Conservation (phyloP, 2,329 filamentous ascomycete species). For the Fusarium coicis region DNA sequence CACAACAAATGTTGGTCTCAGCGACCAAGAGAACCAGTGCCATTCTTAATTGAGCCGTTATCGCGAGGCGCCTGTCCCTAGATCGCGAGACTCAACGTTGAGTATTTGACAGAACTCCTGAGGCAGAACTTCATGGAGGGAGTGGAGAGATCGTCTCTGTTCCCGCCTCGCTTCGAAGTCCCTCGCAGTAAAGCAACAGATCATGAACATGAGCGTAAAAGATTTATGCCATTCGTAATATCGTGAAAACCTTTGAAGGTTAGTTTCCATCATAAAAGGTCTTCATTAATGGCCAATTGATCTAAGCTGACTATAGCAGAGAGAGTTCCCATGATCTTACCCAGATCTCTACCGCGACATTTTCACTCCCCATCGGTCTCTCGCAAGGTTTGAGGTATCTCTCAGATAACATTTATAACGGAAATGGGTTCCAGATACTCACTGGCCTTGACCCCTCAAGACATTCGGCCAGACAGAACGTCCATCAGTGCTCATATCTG, state of each 20-base stretch:
- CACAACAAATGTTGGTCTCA: neutral
- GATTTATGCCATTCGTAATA: neutral
- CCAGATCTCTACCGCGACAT: neutral
- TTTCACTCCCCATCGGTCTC: neutral
- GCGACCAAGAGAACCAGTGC: neutral
- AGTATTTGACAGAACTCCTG: no score
- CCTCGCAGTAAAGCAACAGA: neutral
- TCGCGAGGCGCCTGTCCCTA: neutral
- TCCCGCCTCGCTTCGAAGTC: neutral
- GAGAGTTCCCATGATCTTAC: neutral
- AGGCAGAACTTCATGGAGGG: fast-evolving
- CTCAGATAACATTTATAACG: neutral
- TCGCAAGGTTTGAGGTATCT: neutral
- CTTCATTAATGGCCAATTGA: neutral
- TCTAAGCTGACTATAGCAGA: neutral
- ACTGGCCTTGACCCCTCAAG: neutral
- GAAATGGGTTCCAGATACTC: neutral
- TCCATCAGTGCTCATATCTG: neutral
- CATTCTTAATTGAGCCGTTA: neutral
- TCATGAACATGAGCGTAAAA: neutral
- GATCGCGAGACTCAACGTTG: no score
- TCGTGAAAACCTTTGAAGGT: neutral
- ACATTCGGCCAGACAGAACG: neutral
- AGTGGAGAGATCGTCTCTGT: neutral
- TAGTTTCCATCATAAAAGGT: fast-evolving